Evolutionary conservation across 2,329 filamentous ascomycete species (phyloP), one percentile per base, ranked within the genome.

Genomic region (Cladosporium sp.): DNA sequence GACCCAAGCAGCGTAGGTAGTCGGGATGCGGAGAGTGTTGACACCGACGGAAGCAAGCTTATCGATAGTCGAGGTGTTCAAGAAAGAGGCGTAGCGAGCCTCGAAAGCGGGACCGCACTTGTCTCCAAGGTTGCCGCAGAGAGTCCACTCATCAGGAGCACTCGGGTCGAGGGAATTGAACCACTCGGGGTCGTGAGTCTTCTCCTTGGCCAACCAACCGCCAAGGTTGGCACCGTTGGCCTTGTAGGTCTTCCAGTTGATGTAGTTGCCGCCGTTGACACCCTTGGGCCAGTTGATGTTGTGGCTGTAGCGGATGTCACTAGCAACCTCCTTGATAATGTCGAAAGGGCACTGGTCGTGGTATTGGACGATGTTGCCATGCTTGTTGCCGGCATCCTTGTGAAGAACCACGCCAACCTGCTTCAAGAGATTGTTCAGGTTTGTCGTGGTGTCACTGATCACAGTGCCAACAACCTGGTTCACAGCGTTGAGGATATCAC

Each of bases 1-100:
- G 58, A 78, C 66, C 77, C 77, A 80, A 4, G 76, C 76, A 1
- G 77, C 75, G 55, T 79, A 79, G 7, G 74, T 75, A 1, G 74
- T 77, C 0, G 78, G 76, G 24, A 80, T 79, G 6, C 77, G 72
- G 15, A 79, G 72, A 4, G 74, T 70, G 54, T 76, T 76, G 36
- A 79, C 69, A 11, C 74, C 74, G 3, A 69, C 68, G 15, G 70
- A 68, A 12, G 74, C 78, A 15, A 78, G 68, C 59, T 72, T 71
- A 65, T 79, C 77, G 60, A 79, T 78, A 34, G 73, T 71, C 1
- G 67, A 61, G 0, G 71, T 71, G 38, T 58, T 68, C 41, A 69
- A 30, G 66, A 69, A 70, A 18, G 67, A 68, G 11, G 65, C 55
- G 24, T 68, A 69, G 26, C 67, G 67, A 28, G 61, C 67, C 28